Conservation (phyloP, 2,329 filamentous ascomycete species). For the Pyrenophora graminea region DNA sequence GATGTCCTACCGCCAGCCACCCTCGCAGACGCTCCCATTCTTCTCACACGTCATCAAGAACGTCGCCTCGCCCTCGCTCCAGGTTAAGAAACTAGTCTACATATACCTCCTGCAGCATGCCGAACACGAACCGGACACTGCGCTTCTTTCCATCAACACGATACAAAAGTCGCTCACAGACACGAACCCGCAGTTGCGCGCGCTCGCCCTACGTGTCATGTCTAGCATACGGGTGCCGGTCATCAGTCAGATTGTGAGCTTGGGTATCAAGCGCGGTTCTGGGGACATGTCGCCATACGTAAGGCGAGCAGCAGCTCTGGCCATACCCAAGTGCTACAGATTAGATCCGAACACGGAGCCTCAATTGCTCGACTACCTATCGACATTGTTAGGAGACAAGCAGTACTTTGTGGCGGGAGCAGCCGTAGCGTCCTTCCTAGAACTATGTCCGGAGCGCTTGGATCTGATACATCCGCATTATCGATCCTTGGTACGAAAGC, state of each 20-base stretch:
- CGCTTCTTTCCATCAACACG: constrained; percentile 94
- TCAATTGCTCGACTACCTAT: constrained; percentile 81
- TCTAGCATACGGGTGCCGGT: constrained; percentile 95
- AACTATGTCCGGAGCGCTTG: constrained; percentile 83
- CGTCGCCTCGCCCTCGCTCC: constrained; percentile 87
- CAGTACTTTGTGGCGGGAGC: constrained; percentile 97
- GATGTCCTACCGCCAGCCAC: constrained; percentile 94
- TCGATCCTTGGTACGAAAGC: constrained; percentile 78
- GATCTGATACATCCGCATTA: constrained; percentile 93
- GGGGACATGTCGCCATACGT: constrained; percentile 95
- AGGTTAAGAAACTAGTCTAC: constrained; percentile 98
- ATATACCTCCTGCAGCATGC: constrained; percentile 95
- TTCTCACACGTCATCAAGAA: constrained; percentile 99
- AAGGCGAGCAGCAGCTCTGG: constrained; percentile 86
- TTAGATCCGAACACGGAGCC: constrained; percentile 85
- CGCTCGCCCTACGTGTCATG: constrained; percentile 94
- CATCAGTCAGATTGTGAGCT: constrained; percentile 94
- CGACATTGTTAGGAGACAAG: constrained; percentile 79
- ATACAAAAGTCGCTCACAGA: constrained; percentile 98
- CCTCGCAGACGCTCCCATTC: constrained; percentile 71
- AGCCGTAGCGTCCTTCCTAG: constrained; percentile 84
- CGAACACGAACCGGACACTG: constrained; percentile 92
- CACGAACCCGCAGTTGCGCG: constrained; percentile 84
- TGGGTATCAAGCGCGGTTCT: constrained; percentile 92
- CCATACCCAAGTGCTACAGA: constrained; percentile 94